Conservation (phyloP, 2,329 filamentous ascomycete species). For the Periconia sp. region DNA sequence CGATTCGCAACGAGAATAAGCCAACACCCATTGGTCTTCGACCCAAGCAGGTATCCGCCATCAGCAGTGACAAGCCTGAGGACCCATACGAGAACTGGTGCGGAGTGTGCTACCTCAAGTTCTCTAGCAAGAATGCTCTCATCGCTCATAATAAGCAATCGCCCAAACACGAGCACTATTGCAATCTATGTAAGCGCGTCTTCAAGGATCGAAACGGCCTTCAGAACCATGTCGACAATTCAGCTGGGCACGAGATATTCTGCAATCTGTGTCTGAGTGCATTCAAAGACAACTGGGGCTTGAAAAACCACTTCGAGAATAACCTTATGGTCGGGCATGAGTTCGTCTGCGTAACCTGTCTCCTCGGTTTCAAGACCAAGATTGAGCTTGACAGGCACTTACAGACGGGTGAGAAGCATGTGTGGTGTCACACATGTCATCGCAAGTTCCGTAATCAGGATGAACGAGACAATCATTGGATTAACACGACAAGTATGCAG, state of each 20-base stretch:
- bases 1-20: conserved; percentile 16
- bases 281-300: conserved; percentile 38
- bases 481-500: conserved; percentile 29
- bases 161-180: conserved; percentile 36
- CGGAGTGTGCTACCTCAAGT: conserved; percentile 34
- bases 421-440: conserved; percentile 35
- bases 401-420: conserved; percentile 31
- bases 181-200: conserved; percentile 42
- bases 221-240: conserved; percentile 42
- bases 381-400: conserved; percentile 31
- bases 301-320: conserved; percentile 43
- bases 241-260: conserved; percentile 30
- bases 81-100: conserved; percentile 39
- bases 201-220: conserved; percentile 43
- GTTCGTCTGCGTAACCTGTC: conserved; percentile 34
- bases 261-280: conserved; percentile 44
- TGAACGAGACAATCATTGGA: conserved; percentile 42
- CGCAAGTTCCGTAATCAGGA: conserved; percentile 35
- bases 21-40: background rate
- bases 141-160: conserved; percentile 33
- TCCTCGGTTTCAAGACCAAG: conserved; percentile 30
- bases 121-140: conserved; percentile 28
- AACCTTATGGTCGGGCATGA: conserved; percentile 34
- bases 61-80: conserved; percentile 15
- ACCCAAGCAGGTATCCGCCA: too few relatives aligned